Evolutionary conservation across 2,329 filamentous ascomycete species (phyloP).

Genomic region (Fusarium pseudoanthophilum): DNA sequence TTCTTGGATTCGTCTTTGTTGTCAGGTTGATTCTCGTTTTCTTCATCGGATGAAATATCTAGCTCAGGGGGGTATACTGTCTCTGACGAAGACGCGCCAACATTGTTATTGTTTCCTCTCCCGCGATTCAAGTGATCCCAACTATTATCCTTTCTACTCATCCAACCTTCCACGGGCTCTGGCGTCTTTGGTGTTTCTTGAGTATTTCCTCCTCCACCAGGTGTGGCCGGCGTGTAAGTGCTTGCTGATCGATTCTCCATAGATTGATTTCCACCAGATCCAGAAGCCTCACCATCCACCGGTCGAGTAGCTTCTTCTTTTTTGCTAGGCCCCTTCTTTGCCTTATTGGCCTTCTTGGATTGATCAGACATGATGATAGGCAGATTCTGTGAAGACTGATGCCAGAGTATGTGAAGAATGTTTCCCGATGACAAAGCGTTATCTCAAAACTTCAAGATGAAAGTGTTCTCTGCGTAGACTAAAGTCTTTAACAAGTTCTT

Average conservation of each 20-base stretch:
- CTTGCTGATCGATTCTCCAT: neutral
- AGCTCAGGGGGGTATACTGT: no score
- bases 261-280: neutral
- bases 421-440: neutral
- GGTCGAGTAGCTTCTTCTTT: neutral
- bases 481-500: neutral
- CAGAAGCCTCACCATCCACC: neutral
- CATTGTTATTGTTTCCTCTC: no score
- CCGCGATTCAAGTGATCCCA: no score
- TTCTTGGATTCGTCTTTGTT: no score
- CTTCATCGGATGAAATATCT: no score
- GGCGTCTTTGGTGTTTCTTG: neutral
- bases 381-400: neutral
- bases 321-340: neutral
- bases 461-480: neutral
- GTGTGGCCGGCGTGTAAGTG: neutral
- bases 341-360: neutral
- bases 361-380: neutral
- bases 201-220: neutral
- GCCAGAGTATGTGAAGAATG: neutral
- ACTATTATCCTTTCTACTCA: no score
- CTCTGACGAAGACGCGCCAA: no score
- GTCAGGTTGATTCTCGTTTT: no score
- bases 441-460: neutral
- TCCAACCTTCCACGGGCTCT: no score